Evolutionary conservation across 345 rosid genomes (phyloP).

Genomic region (Aquilaria sinensis): DNA sequence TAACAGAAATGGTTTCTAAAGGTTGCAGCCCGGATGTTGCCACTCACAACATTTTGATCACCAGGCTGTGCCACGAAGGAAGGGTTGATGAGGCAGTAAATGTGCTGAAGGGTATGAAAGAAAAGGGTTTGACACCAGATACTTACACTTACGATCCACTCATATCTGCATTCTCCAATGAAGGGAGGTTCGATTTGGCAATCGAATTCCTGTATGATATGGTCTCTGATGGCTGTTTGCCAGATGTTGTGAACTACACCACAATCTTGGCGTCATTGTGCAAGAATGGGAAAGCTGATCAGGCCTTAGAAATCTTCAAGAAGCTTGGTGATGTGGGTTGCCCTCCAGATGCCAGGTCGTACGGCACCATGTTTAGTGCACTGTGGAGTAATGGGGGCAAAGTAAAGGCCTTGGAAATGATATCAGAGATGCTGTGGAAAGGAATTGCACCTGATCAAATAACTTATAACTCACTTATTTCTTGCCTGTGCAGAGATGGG

Average conservation of each 20-base stretch:
- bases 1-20: constrained; percentile 50
- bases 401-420: constrained; percentile 51
- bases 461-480: constrained; percentile 74
- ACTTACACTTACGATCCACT: constrained; percentile 77
- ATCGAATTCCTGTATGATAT: constrained; percentile 60
- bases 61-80: constrained; percentile 60
- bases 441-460: constrained; percentile 70
- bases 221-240: constrained; percentile 78
- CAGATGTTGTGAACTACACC: constrained; percentile 79
- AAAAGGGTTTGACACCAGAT: constrained; percentile 60
- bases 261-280: constrained; percentile 63
- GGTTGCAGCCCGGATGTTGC: constrained; percentile 60
- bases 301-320: constrained; percentile 66
- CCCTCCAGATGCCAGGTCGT: constrained; percentile 70
- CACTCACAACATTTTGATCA: constrained; percentile 68
- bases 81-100: constrained; percentile 53
- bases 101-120: constrained; percentile 50
- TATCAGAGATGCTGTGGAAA: constrained; percentile 50
- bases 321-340: constrained; percentile 65
- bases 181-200: constrained; percentile 67
- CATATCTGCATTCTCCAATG: constrained; percentile 71
- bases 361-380: constrained; percentile 78
- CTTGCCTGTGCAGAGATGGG: constrained; percentile 85
- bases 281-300: constrained; percentile 61
- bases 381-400: constrained; percentile 66